phyloP scores from a whole-genome alignment of 441 rosid species.

The Bruguiera hainesii region DNA sequence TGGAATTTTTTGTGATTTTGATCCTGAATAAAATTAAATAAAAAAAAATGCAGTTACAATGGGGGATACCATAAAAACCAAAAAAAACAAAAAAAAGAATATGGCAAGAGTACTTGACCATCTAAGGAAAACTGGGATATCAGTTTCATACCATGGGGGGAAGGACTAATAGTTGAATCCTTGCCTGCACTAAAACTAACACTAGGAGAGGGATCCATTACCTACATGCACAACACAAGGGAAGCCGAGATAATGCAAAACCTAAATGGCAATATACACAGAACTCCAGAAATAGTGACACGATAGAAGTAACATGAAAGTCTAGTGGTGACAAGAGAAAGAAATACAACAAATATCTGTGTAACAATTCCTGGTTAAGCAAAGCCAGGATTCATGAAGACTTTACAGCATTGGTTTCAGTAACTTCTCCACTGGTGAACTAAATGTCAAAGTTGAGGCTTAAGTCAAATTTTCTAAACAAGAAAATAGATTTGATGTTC shows the following conservation, averaged over 20 bases:
- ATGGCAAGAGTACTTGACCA: background rate
- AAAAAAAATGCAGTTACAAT: slow-evolving; percentile 8
- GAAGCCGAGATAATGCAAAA: slow-evolving; percentile 6
- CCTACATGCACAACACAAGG: slow-evolving; percentile 35
- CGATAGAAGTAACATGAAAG: background rate
- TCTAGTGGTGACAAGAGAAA: background rate
- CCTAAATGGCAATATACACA: background rate
- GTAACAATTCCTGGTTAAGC: too few species aligned
- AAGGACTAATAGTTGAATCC: slow-evolving; percentile 35
- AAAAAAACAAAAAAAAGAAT: slow-evolving; percentile 13
- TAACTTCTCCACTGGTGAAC: too few species aligned
- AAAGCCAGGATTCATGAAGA: too few species aligned
- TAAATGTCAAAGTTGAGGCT: too few species aligned
- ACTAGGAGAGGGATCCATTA: slow-evolving; percentile 51
- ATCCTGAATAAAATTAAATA: slow-evolving; percentile 40
- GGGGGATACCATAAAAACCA: slow-evolving; percentile 4
- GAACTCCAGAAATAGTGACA: background rate
- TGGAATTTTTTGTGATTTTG: slow-evolving; percentile 68
- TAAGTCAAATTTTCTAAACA: too few species aligned
- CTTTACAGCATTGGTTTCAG: too few species aligned
- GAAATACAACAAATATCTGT: background rate
- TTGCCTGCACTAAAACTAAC: slow-evolving; percentile 30
- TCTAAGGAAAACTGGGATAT: slow-evolving; percentile 6
- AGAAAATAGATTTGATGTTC: too few species aligned
- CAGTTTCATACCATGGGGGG: slow-evolving; percentile 44